Evolutionary conservation across 352 stramenopile species (phyloP).

Genomic region (Phytophthora ramorum): DNA sequence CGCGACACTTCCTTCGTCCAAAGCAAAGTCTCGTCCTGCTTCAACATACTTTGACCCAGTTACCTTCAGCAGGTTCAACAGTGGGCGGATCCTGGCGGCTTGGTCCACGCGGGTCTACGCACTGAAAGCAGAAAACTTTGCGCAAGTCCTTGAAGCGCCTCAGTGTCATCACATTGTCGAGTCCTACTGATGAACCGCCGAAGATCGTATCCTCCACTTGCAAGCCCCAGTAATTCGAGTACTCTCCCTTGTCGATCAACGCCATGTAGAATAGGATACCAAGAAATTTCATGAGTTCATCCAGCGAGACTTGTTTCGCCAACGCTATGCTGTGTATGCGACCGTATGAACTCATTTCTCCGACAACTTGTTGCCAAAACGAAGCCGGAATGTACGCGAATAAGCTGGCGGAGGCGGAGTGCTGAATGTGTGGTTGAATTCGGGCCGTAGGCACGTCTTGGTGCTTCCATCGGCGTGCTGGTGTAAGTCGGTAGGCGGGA

Average conservation of each 20-base stretch:
- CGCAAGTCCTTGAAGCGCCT: conserved; percentile 26
- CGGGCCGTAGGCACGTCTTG: conserved; percentile 8
- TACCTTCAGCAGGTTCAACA: conserved; percentile 2
- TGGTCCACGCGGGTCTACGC: background rate
- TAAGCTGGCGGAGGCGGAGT: too few relatives aligned
- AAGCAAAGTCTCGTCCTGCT: conserved; percentile 2
- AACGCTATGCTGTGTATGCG: background rate
- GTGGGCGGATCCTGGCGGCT: background rate
- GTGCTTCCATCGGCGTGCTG: background rate
- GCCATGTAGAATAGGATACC: conserved; percentile 8
- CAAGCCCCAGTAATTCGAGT: conserved; percentile 37
- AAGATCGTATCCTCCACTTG: conserved; percentile 31
- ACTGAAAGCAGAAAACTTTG: conserved; percentile 26
- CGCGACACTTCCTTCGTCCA: conserved; percentile 14
- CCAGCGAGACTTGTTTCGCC: too few relatives aligned
- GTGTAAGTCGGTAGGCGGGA: too few relatives aligned
- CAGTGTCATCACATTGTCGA: conserved; percentile 31
- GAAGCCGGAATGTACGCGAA: conserved; percentile 34
- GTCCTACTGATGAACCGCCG: background rate
- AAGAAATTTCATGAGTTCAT: conserved; percentile 12
- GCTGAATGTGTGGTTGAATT: conserved; percentile 18
- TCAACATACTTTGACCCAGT: conserved; percentile 4
- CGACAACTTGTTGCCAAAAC: conserved; percentile 37
- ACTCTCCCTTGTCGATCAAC: conserved; percentile 36
- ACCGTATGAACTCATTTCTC: conserved; percentile 21